A percentile compares a stretch with the other conserved stretches of the same genome.
Conservation (phyloP, 176 grass and related monocot genomes). For the Chrysopogon serrulatus region DNA sequence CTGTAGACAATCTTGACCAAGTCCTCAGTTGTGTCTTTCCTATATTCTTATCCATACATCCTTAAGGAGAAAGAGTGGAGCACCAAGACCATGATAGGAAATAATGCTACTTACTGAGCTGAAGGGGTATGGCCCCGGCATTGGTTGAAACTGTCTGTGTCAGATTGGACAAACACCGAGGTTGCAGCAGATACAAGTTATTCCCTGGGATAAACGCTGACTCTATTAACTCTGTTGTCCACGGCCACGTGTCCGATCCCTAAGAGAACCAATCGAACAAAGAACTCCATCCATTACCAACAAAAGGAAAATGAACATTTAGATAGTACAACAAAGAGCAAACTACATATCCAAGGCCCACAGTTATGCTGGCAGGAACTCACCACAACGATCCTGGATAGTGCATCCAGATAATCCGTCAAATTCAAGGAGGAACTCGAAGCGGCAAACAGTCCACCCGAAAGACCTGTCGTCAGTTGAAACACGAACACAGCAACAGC, state of each 20-base stretch:
- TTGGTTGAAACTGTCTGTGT: slow-evolving; percentile 37
- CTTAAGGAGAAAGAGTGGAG: background rate
- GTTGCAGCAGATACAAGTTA: slow-evolving; percentile 60
- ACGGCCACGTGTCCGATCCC: slow-evolving; percentile 54
- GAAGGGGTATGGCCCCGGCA: slow-evolving; percentile 11
- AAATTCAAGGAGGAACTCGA: slow-evolving; percentile 39
- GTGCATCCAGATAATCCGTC: slow-evolving; percentile 48
- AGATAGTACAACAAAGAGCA: background rate
- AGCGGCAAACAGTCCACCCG: slow-evolving; percentile 48
- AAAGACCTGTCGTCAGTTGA: slow-evolving; percentile 41
- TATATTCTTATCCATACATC: background rate
- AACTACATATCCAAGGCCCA: background rate
- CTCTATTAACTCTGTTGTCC: slow-evolving; percentile 55
- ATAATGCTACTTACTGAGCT: slow-evolving; percentile 38
- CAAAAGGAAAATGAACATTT: background rate
- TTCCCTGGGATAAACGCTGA: slow-evolving; percentile 51
- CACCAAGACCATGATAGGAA: background rate
- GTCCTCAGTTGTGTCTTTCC: background rate
- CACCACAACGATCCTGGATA: slow-evolving; percentile 54
- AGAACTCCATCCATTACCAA: background rate
- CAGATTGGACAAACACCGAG: slow-evolving; percentile 37
- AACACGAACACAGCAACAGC: background rate
- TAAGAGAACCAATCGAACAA: slow-evolving; percentile 15
- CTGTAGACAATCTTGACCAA: background rate
- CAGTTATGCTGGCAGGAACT: slow-evolving; percentile 19